These are phyloP conservation scores for Lachancea kluyveri DNA, from an alignment of 805 yeast species.

Conservation along the genomic window DNA sequence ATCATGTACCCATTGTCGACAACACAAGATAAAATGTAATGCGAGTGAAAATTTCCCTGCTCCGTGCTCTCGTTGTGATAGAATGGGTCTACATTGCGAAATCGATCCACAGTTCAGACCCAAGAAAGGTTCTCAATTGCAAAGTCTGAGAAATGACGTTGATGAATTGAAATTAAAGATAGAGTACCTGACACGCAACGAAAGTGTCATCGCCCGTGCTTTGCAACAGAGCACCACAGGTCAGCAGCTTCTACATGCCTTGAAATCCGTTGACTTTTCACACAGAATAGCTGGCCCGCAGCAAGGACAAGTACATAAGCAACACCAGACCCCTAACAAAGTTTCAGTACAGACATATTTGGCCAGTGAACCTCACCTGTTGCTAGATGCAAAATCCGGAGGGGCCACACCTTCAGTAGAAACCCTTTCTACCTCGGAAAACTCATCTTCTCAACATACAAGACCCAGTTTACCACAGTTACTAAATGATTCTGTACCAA, in stretches of 20 bases:
- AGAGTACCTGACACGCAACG: constrained; percentile 60
- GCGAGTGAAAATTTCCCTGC: constrained; percentile 78
- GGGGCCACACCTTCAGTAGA: constrained; percentile 9
- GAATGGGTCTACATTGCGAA: constrained; percentile 75
- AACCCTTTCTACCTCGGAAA: constrained; percentile 4
- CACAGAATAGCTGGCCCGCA: constrained; percentile 4
- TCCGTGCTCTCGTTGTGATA: constrained; percentile 77
- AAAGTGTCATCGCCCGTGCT: constrained; percentile 60
- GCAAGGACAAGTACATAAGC: constrained; percentile 7
- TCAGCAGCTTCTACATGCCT: constrained; percentile 14
- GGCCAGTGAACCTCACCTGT: constrained; percentile 39
- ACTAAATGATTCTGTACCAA: constrained; percentile 38
- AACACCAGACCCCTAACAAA: constrained; percentile 8
- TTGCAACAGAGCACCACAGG: constrained; percentile 32
- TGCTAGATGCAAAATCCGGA: constrained; percentile 14
- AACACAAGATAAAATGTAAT: constrained; percentile 89
- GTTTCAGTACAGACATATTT: constrained; percentile 38
- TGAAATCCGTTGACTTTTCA: constrained; percentile 9
- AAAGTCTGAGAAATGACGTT: constrained; percentile 75
- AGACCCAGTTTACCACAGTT: constrained; percentile 24
- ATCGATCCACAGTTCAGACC: constrained; percentile 91
- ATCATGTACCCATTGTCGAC: constrained; percentile 90
- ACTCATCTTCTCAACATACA: constrained; percentile 3
- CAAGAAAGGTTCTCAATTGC: constrained; percentile 86
- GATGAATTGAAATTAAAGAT: constrained; percentile 72